Evolutionary conservation across 2,329 filamentous ascomycete species (phyloP).

Genomic region (Penicillium decumbens): DNA sequence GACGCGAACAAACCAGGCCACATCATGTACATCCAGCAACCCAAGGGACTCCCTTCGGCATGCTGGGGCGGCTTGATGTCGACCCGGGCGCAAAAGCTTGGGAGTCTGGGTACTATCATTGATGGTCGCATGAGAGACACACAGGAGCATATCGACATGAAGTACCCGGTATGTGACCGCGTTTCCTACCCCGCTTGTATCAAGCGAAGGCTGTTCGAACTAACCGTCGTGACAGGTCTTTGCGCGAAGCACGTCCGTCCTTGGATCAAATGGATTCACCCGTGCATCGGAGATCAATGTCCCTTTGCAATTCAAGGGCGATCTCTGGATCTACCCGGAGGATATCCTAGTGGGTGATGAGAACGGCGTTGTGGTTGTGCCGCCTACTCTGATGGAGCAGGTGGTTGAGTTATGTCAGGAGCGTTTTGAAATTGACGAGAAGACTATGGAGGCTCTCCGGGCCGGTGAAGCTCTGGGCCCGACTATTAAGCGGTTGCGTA

Average conservation of each 20-base stretch:
- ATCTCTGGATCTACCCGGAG: constrained; percentile 14
- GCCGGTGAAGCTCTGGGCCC: constrained; percentile 14
- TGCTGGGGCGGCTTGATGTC: constrained; percentile 18
- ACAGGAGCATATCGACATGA: constrained; percentile 14
- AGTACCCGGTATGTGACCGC: constrained; percentile 8
- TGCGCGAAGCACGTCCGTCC: constrained; percentile 10
- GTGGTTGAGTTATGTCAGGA: constrained; percentile 14
- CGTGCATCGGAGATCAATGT: constrained; percentile 17
- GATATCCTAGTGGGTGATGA: constrained; percentile 17
- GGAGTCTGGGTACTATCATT: constrained; percentile 10
- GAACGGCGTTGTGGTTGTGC: constrained; percentile 16
- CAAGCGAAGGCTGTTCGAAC: neutral
- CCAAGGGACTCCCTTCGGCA: constrained; percentile 13
- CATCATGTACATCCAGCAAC: constrained; percentile 18
- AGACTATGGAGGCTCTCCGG: constrained; percentile 14
- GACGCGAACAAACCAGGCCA: constrained; percentile 16
- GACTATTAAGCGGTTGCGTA: constrained; percentile 12
- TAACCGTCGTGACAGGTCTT: constrained; percentile 8
- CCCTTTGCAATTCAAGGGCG: constrained; percentile 12
- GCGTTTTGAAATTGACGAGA: constrained; percentile 18
- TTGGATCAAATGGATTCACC: constrained; percentile 14
- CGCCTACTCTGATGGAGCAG: constrained; percentile 11
- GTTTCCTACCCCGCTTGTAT: neutral
- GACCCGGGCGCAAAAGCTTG: constrained; percentile 13
- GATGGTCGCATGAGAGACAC: constrained; percentile 15